Evolutionary conservation across 2,329 filamentous ascomycete genomes (phyloP), one percentile per base, ranked within the genome.

Genomic region (Diatrype stigma): DNA sequence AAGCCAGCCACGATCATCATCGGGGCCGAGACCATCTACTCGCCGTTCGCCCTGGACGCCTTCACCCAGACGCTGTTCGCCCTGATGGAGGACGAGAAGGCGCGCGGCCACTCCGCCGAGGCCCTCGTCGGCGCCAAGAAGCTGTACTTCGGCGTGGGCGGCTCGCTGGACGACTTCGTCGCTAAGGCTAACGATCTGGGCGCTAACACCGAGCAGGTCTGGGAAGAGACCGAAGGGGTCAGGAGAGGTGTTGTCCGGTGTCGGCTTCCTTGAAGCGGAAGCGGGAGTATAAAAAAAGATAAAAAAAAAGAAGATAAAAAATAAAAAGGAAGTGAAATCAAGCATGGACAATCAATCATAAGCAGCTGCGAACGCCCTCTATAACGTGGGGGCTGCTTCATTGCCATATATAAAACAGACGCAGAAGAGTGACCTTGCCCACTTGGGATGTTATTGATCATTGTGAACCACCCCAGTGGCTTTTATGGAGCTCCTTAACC

Each of bases 1-100:
- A 72, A 72, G 35, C 60, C 67, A 10, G 51, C 61, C 40, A 78
- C 76, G 14, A 68, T 88, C 2, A 71, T 92, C 5, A 71, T 94
- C 2, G 89, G 85, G 1, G 87, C 88, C 1, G 89, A 94, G 69
- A 94, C 89, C 0, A 93, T 94, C 42, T 94, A 94, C 69, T 90
- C 85, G 2, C 88, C 87, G 0, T 83, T 84, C 51, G 85, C 87
- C 0, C 77, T 91, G 21, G 72, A 74, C 34, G 78, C 82, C 0
- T 94, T 93, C 63, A 81, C 85, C 1, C 80, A 86, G 37, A 84
- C 84, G 4, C 72, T 91, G 12, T 76, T 86, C 40, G 71, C 71
- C 42, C 64, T 74, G 19, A 69, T 70, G 46, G 75, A 84, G 46
- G 61, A 67, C 46, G 58, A 63, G 44, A 61, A 67, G 49, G 59